Percentiles rank a stretch among this genome's conserved stretches.
phyloP scores from a whole-genome alignment of 2,329 filamentous ascomycete genomes.

The Alternaria ethzedia region DNA sequence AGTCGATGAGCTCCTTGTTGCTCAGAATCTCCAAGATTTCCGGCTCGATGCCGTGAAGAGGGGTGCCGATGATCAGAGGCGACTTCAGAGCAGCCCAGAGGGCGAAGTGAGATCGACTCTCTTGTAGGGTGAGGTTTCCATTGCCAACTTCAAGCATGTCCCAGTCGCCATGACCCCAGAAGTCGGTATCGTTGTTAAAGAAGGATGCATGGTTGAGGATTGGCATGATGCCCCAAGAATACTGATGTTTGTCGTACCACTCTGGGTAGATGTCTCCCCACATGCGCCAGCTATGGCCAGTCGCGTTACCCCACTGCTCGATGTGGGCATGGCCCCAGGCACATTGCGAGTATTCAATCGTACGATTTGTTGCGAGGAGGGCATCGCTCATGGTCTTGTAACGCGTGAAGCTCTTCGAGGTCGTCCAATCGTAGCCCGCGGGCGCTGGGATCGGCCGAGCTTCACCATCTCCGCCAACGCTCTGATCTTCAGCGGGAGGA shows the following conservation, averaged over 20 bases:
- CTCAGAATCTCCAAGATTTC: slow-evolving; percentile 50
- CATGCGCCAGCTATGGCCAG: slow-evolving; percentile 43
- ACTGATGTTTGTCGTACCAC: slow-evolving; percentile 17
- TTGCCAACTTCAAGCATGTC: slow-evolving; percentile 50
- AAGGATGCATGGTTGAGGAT: slow-evolving; percentile 32
- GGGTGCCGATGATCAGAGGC: slow-evolving; percentile 53
- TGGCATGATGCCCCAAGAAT: slow-evolving; percentile 20
- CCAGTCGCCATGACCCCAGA: slow-evolving; percentile 33
- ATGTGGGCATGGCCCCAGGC: slow-evolving; percentile 43
- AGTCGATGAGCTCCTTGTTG: slow-evolving; percentile 51
- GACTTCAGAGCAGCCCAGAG: slow-evolving; percentile 52
- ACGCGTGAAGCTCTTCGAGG: slow-evolving; percentile 55
- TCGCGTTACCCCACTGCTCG: slow-evolving; percentile 40
- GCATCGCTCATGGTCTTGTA: slow-evolving; percentile 58
- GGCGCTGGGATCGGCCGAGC: slow-evolving; percentile 49
- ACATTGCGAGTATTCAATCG: slow-evolving; percentile 45
- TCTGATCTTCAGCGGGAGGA: slow-evolving; percentile 52
- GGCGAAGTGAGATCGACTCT: slow-evolving; percentile 49
- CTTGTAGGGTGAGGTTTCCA: slow-evolving; percentile 33
- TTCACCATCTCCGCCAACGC: slow-evolving; percentile 21
- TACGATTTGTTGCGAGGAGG: slow-evolving; percentile 46
- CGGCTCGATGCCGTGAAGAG: slow-evolving; percentile 45
- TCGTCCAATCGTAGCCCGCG: slow-evolving; percentile 57
- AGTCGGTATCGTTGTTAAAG: slow-evolving; percentile 24
- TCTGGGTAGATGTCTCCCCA: slow-evolving; percentile 30